Conservation (phyloP, 2,329 filamentous ascomycete species). For the Parascedosporium putredinis region DNA sequence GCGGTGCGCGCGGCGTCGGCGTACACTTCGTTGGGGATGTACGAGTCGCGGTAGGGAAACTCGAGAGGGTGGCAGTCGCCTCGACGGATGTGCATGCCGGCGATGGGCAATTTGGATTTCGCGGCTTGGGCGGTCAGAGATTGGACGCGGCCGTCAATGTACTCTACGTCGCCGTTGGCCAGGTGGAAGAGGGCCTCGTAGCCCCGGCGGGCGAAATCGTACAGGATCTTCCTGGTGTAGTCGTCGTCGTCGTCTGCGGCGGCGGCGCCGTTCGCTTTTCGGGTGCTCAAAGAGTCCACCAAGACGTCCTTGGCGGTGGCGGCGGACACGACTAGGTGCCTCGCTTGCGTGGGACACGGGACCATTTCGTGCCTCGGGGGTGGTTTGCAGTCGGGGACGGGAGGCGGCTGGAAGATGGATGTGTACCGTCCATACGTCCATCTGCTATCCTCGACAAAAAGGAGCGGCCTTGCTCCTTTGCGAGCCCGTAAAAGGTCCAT, state of each 20-base stretch:
- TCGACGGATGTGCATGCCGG: slow-evolving; percentile 71
- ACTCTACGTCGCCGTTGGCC: slow-evolving; percentile 51
- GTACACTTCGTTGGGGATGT: slow-evolving; percentile 66
- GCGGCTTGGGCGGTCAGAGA: slow-evolving; percentile 30
- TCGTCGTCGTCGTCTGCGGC: slow-evolving; percentile 8
- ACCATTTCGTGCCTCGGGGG: slow-evolving; percentile 67
- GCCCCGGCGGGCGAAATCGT: slow-evolving; percentile 55
- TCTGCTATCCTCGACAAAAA: slow-evolving; percentile 75
- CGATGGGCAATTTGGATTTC: slow-evolving; percentile 24
- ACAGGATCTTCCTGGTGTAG: slow-evolving; percentile 46
- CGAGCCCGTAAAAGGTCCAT: slow-evolving; percentile 77
- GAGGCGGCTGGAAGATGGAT: slow-evolving; percentile 60
- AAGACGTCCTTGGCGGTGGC: slow-evolving; percentile 51
- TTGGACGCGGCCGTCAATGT: slow-evolving; percentile 49
- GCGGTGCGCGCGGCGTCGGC: slow-evolving; percentile 46
- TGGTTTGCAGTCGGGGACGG: slow-evolving; percentile 53
- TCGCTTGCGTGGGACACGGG: slow-evolving; percentile 67
- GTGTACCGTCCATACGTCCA: slow-evolving; percentile 74
- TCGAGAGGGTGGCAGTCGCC: slow-evolving; percentile 72
- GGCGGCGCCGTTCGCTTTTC: slow-evolving; percentile 32
- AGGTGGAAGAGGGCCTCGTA: slow-evolving; percentile 69
- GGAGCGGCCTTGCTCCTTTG: slow-evolving; percentile 58
- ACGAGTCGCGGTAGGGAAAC: slow-evolving; percentile 65
- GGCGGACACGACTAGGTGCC: slow-evolving; percentile 63
- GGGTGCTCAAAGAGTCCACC: slow-evolving; percentile 32